Evolutionary conservation across 805 yeast genomes (phyloP).

Genomic region (Spathaspora hagerdaliae): DNA sequence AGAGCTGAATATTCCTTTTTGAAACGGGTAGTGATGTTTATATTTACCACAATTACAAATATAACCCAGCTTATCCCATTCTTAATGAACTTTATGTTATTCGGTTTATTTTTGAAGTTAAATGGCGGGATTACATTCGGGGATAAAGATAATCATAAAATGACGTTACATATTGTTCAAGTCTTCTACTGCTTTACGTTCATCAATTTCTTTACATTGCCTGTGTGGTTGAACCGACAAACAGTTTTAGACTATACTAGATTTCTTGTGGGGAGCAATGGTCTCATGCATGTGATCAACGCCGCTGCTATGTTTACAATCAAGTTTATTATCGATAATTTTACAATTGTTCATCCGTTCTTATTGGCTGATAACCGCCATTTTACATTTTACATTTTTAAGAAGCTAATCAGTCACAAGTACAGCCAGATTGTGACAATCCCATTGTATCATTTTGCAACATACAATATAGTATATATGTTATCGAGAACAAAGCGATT

Average conservation of each 20-base stretch:
- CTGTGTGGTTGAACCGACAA: conserved; percentile 59
- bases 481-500: conserved; percentile 10
- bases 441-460: conserved; percentile 68
- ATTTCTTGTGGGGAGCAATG: conserved; percentile 21
- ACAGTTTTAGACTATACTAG: conserved; percentile 37
- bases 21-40: conserved; percentile 9
- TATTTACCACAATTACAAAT: conserved; percentile 12
- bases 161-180: conserved; percentile 73
- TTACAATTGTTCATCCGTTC: conserved; percentile 84
- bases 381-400: conserved; percentile 82
- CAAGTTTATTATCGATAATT: conserved; percentile 46
- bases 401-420: conserved; percentile 51
- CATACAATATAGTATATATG: conserved; percentile 25
- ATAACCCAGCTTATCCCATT: conserved; percentile 45
- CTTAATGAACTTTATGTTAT: conserved; percentile 46
- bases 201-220: conserved; percentile 61
- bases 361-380: conserved; percentile 92
- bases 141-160: conserved; percentile 80
- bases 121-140: conserved; percentile 91
- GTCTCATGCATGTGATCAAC: conserved; percentile 15
- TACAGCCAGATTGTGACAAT: conserved; percentile 47
- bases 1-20: background rate
- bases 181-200: conserved; percentile 73
- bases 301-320: conserved; percentile 24
- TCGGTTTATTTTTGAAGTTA: conserved; percentile 51